phyloP scores from a whole-genome alignment of 2,329 filamentous ascomycete species.

The Helotiales sp. region DNA sequence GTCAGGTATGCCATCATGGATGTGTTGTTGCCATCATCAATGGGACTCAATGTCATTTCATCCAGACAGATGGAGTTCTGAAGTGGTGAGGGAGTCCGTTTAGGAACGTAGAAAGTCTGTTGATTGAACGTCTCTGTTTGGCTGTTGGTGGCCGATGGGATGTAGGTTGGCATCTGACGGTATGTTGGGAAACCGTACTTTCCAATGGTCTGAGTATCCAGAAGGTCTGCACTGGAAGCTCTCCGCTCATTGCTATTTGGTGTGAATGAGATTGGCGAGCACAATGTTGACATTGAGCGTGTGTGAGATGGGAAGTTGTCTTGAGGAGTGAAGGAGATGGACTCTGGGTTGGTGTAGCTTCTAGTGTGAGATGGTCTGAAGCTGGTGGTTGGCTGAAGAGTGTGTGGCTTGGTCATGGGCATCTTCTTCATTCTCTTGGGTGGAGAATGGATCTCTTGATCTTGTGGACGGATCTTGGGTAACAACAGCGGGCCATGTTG shows the following conservation, averaged over 20 bases:
- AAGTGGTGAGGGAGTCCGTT: constrained; percentile 53
- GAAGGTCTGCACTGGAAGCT: constrained; percentile 68
- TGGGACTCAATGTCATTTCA: constrained; percentile 42
- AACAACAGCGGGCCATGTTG: constrained; percentile 81
- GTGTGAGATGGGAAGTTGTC: constrained; percentile 38
- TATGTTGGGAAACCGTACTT: constrained; percentile 86
- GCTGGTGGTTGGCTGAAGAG: constrained; percentile 38
- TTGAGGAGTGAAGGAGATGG: constrained; percentile 47
- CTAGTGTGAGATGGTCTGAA: constrained; percentile 57
- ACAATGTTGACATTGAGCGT: constrained; percentile 40
- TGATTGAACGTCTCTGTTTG: constrained; percentile 53
- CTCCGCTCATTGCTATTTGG: constrained; percentile 55
- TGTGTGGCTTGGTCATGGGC: constrained; percentile 29
- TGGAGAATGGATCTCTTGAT: constrained; percentile 72
- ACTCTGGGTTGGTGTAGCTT: constrained; percentile 67
- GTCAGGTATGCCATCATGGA: constrained; percentile 81
- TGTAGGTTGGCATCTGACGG: constrained; percentile 69
- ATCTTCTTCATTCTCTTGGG: constrained; percentile 63
- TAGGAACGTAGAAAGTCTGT: constrained; percentile 43
- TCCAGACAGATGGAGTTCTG: constrained; percentile 41
- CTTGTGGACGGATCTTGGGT: constrained; percentile 85
- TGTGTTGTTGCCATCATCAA: constrained; percentile 55
- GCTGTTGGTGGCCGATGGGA: constrained; percentile 42
- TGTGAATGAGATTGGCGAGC: constrained; percentile 41
- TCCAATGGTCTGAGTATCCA: constrained; percentile 69